Percentiles rank a stretch among this genome's conserved stretches.
phyloP scores from a whole-genome alignment of 179 eudicot genomes.

The Nepenthes alata region DNA sequence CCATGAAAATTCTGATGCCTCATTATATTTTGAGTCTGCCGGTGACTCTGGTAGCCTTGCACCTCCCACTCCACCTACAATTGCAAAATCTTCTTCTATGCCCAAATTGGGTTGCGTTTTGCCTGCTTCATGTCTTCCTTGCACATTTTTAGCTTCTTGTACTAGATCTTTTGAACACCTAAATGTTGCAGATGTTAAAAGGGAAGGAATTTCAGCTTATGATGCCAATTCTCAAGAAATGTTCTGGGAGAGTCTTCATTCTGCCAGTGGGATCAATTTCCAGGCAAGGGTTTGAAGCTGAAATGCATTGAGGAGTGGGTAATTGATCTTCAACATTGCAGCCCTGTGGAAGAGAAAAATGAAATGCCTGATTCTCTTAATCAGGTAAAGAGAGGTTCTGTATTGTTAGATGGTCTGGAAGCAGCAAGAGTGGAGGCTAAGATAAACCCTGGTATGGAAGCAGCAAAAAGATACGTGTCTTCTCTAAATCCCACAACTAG shows the following conservation, averaged over 20 bases:
- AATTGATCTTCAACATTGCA: conserved; percentile 52
- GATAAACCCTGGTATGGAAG: conserved; percentile 55
- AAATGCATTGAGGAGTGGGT: conserved; percentile 83
- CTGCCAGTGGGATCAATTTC: conserved; percentile 26
- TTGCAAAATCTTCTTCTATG: conserved; percentile 54
- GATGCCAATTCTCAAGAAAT: conserved; percentile 12
- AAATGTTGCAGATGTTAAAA: conserved; percentile 20
- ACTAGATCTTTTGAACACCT: conserved; percentile 55
- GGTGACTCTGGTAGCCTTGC: conserved; percentile 18
- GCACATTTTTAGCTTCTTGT: conserved; percentile 9
- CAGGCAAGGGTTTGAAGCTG: conserved; percentile 42
- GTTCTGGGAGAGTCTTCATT: conserved; percentile 30
- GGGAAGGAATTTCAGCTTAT: conserved; percentile 20
- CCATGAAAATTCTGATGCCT: conserved; percentile 18
- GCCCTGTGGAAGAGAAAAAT: conserved; percentile 40
- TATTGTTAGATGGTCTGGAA: conserved; percentile 19
- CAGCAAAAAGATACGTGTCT: conserved; percentile 68
- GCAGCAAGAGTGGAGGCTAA: conserved; percentile 28
- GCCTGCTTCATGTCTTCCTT: conserved; percentile 11
- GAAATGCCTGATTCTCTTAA: conserved; percentile 19
- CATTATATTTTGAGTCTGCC: conserved; percentile 18
- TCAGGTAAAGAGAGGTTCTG: conserved; percentile 12
- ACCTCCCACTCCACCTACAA: conserved; percentile 20
- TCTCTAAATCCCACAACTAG: conserved; percentile 58
- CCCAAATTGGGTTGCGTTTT: conserved; percentile 31